Base-by-base conservation (phyloP, 805 yeast genomes). In the Wickerhamiella nectarea region DNA sequence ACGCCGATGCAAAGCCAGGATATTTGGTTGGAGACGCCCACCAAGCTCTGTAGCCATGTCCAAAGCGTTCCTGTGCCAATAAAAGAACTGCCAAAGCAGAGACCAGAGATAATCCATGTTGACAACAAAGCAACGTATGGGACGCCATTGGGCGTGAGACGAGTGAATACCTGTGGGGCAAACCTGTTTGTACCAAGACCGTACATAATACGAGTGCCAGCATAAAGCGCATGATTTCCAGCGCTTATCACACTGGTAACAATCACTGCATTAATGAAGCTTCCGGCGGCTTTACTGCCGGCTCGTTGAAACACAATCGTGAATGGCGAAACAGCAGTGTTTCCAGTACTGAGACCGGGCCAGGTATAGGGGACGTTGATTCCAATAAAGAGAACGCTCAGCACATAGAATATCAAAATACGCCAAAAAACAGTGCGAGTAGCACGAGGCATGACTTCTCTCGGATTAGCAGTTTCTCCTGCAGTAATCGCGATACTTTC, bases 1-100 rank as follows among this genome's bases (percentile, higher is more conserved):
- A 66, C 60, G 21, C 75, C 70, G 21, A 76, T 72, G 10, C 68
- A 60, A 11, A 74, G 71, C 83, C 82, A 76, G 1, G 76, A 78
- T 17, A 77, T 65, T 46, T 76, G 78, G 20, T 74, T 74, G 1
- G 79, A 74, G 8, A 77, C 79, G 46, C 82, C 81, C 1, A 78
- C 72, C 38, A 76, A 59, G 49, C 68, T 71, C 38, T 70, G 67
- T 62, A 76, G 65, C 59, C 77, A 62, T 1, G 74, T 68, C 50
- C 76, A 58, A 36, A 76, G 65, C 0, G 76, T 75, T 41, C 72
- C 70, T 3, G 67, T 55, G 44, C 76, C 75, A 59, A 70, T 69
- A 38, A 70, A 61, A 1, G 77, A 72, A 3, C 78, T 69, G 1
- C 75, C 80, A 52, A 76, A 76, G 54, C 78, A 74, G 37, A 74